Evolutionary conservation across 129 eudicot genomes (phyloP).

Genomic region (carrot (Daucus carota)): DNA sequence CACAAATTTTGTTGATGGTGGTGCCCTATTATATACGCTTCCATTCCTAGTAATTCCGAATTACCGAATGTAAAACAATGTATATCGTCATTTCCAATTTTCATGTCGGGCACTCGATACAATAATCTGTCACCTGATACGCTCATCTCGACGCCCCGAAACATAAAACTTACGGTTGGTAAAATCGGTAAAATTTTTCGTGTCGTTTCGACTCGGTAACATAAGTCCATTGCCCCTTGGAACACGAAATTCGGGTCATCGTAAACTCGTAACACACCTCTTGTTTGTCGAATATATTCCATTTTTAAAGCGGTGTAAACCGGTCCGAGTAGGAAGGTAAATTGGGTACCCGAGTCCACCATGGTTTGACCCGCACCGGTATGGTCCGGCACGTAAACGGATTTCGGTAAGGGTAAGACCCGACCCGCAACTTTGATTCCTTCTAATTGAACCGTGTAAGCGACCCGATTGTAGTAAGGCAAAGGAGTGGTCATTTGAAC

Average conservation of each 20-base stretch:
- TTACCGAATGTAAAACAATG: constrained; percentile 87
- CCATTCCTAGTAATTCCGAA: constrained; percentile 74
- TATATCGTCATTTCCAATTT: constrained; percentile 45
- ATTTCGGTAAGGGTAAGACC: constrained; percentile 60
- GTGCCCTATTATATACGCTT: constrained; percentile 77
- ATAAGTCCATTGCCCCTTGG: constrained; percentile 88
- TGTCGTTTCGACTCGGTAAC: constrained; percentile 43
- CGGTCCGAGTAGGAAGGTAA: constrained; percentile 66
- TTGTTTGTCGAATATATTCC: constrained; percentile 59
- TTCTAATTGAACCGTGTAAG: constrained; percentile 70
- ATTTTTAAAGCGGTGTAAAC: constrained; percentile 56
- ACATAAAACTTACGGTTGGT: constrained; percentile 65
- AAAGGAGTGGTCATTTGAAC: constrained; percentile 56
- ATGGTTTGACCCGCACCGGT: constrained; percentile 94
- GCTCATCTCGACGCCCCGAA: constrained; percentile 69
- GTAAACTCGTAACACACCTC: constrained; percentile 39
- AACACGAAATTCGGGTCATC: constrained; percentile 71
- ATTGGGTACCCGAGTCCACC: constrained; percentile 91
- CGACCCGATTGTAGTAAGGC: constrained; percentile 67
- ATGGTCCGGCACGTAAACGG: constrained; percentile 67
- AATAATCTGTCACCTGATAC: constrained; percentile 54
- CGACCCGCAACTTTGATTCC: constrained; percentile 61
- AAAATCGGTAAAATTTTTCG: constrained; percentile 41
- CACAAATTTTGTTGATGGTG: constrained; percentile 87
- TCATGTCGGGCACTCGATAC: constrained; percentile 44